phyloP scores from a whole-genome alignment of 441 rosid genomes.

The California macrophylla region DNA sequence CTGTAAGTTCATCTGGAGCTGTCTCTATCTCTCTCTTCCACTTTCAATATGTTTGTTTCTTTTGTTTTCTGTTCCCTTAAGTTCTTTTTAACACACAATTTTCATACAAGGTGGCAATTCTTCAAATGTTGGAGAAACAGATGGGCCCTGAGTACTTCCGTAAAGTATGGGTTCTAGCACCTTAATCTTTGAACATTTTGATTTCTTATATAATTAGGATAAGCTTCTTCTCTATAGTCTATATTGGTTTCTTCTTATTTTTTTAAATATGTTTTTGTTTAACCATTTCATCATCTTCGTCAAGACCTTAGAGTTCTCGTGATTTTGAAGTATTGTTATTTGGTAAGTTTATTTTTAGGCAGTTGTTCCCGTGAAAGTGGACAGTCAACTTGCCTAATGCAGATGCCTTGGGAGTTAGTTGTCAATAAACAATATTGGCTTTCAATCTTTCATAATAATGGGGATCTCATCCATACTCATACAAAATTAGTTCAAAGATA shows the following conservation, averaged over 20 bases:
- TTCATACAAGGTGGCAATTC: constrained; percentile 65
- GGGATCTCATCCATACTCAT: not conserved
- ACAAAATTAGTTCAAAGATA: not conserved
- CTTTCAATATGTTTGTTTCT: constrained; percentile 9
- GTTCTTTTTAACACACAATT: constrained; percentile 15
- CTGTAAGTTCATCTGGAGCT: constrained; percentile 48
- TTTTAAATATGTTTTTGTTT: not conserved
- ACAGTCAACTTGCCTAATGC: not conserved
- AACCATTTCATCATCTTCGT: not conserved
- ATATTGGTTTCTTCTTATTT: not conserved
- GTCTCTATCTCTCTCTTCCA: not conserved
- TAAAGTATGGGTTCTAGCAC: constrained; percentile 45
- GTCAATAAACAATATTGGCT: not conserved
- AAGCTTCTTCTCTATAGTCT: not conserved
- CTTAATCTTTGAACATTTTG: not conserved
- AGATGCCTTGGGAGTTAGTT: not conserved
- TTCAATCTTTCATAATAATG: not conserved
- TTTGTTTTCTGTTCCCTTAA: not conserved
- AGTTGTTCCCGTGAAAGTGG: not conserved
- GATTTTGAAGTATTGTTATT: not conserved
- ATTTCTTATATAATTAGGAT: not conserved
- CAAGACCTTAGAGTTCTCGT: not conserved
- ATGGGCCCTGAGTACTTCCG: constrained; percentile 97
- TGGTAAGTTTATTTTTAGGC: not conserved
- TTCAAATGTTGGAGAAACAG: constrained; percentile 98